These are phyloP conservation scores for Linnemannia hyalina DNA, from an alignment of 192 early-diverging fungal genomes.

Conservation along the genomic window DNA sequence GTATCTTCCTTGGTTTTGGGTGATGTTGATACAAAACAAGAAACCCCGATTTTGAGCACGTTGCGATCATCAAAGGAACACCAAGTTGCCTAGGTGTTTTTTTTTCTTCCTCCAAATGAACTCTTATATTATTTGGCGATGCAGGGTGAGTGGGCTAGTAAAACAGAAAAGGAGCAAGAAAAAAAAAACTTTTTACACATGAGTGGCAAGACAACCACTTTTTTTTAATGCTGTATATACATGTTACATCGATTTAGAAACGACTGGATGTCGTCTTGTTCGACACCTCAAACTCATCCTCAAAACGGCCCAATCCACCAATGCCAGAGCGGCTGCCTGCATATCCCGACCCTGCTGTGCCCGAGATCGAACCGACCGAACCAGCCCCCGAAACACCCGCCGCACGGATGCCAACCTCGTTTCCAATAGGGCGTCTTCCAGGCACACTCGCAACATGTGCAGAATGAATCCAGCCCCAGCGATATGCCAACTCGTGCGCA, in stretches of 20 bases:
- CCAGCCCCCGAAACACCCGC: slow-evolving; percentile 31
- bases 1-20: no score
- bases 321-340: slow-evolving; percentile 50
- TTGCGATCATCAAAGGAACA: no score
- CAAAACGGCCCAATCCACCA: slow-evolving; percentile 32
- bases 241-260: background rate
- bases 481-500: slow-evolving; percentile 81
- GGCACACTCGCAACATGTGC: slow-evolving; percentile 37
- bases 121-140: no score
- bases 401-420: slow-evolving; percentile 34
- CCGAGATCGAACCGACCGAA: slow-evolving; percentile 17
- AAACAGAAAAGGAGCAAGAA: background rate
- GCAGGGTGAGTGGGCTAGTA: no score
- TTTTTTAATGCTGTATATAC: background rate
- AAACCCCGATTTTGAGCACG: no score
- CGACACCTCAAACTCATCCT: slow-evolving; percentile 24
- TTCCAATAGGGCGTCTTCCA: slow-evolving; percentile 17
- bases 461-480: slow-evolving; percentile 75
- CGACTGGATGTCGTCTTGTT: slow-evolving; percentile 6
- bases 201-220: background rate
- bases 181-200: background rate
- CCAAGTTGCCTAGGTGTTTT: no score
- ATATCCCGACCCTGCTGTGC: slow-evolving; percentile 20
- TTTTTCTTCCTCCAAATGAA: no score
- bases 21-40: no score